Conservation (phyloP, 169 alveolate species). For the Plasmodium coatneyi region DNA sequence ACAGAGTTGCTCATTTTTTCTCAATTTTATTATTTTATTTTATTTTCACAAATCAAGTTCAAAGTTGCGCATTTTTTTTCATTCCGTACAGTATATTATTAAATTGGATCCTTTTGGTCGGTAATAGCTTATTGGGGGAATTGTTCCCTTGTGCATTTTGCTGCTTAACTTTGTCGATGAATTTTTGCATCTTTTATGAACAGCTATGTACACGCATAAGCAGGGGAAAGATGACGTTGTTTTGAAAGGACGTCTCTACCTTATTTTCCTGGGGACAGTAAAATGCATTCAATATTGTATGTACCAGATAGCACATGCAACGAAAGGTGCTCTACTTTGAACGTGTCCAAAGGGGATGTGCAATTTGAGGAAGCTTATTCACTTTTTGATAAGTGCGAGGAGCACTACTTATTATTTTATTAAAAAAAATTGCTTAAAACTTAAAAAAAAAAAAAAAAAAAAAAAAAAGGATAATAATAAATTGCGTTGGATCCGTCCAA, state of each 20-base stretch:
- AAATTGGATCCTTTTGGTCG: conserved; percentile 49
- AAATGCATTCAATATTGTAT: background rate
- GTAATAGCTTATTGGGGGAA: conserved; percentile 15
- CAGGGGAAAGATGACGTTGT: background rate
- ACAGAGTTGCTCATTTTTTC: background rate
- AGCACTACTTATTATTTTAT: conserved; percentile 4
- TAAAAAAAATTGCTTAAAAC: conserved; percentile 20
- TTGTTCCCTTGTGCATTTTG: conserved; percentile 43
- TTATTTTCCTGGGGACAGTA: background rate
- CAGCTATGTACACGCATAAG: background rate
- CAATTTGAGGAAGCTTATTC: background rate
- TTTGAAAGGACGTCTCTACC: background rate
- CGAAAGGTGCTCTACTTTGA: background rate
- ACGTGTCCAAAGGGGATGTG: background rate
- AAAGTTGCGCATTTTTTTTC: background rate
- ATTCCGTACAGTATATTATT: conserved; percentile 44
- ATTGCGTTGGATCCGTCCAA: background rate
- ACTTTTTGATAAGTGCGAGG: conserved; percentile 4
- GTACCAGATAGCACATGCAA: background rate
- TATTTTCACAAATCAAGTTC: background rate
- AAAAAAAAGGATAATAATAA: background rate
- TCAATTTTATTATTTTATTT: conserved; percentile 11
- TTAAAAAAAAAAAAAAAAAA: conserved; percentile 1
- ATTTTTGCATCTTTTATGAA: conserved; percentile 38
- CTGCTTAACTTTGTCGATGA: conserved; percentile 65